Conservation (phyloP, 768 basidiomycete species). For the Piloderma croceum region DNA sequence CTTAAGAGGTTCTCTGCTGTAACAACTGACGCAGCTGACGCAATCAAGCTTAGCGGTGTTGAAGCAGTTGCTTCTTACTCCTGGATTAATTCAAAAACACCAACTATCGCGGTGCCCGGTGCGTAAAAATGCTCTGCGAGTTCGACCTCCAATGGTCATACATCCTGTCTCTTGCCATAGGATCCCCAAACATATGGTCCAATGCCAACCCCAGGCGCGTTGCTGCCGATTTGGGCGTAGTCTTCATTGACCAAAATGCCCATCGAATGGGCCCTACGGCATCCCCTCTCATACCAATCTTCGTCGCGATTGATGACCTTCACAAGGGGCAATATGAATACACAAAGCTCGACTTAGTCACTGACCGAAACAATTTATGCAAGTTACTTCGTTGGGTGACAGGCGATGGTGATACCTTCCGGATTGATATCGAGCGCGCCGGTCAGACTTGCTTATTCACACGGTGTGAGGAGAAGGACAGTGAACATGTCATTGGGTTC, state of each 20-base stretch:
- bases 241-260: conserved; percentile 57
- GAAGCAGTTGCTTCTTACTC: conserved; percentile 47
- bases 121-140: conserved; percentile 8
- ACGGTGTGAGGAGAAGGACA: conserved; percentile 43
- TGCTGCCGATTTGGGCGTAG: conserved; percentile 44
- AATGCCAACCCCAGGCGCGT: conserved; percentile 48
- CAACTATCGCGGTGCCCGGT: conserved; percentile 52
- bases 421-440: conserved; percentile 63
- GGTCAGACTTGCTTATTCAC: conserved; percentile 61
- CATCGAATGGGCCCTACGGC: conserved; percentile 34
- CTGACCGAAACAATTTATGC: conserved; percentile 62
- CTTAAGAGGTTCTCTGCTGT: too few relatives aligned
- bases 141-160: not conserved
- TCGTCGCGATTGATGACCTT: conserved; percentile 53
- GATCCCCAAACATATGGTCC: conserved; percentile 56
- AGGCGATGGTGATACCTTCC: conserved; percentile 53
- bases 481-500: conserved; percentile 18
- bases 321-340: too few relatives aligned
- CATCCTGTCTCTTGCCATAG: conserved; percentile 39
- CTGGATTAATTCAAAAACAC: conserved; percentile 38
- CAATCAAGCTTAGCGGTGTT: conserved; percentile 35
- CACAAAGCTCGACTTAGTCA: conserved; percentile 41
- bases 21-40: too few relatives aligned
- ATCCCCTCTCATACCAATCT: conserved; percentile 49
- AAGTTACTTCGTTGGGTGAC: conserved; percentile 56